These are phyloP conservation scores for Nasturtium officinale DNA, from an alignment of 345 rosid species.

Conservation along the genomic window DNA sequence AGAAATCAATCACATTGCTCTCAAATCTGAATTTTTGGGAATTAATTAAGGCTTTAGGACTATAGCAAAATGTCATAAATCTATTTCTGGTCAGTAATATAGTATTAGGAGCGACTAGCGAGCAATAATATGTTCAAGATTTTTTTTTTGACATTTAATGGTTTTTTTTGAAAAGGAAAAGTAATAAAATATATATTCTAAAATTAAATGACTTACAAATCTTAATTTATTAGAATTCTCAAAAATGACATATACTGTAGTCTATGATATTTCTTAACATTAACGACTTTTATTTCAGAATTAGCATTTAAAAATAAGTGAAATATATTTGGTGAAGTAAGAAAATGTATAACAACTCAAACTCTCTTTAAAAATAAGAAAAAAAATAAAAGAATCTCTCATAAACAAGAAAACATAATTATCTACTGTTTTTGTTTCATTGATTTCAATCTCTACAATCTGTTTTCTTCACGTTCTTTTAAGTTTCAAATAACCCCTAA, in stretches of 20 bases:
- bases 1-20: constrained; percentile 17
- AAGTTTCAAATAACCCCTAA: too few species aligned
- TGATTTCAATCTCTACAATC: too few species aligned
- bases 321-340: background rate
- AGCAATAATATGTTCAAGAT: background rate
- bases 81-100: background rate
- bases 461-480: too few species aligned
- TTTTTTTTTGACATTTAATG: constrained; percentile 4
- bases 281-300: too few species aligned
- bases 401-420: background rate
- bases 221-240: background rate
- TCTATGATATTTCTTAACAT: too few species aligned
- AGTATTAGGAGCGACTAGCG: too few species aligned
- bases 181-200: background rate
- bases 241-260: background rate
- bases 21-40: background rate
- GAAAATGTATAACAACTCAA: background rate
- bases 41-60: background rate
- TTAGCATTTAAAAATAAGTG: too few species aligned
- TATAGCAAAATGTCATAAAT: background rate
- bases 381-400: background rate
- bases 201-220: background rate
- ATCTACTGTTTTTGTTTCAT: background rate
- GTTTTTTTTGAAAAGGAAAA: background rate
- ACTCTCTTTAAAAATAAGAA: background rate